A percentile compares a stretch with the other conserved stretches of the same genome.
Conservation (phyloP, 1,139 yeast genomes). For the Suhomyces terraborum region DNA sequence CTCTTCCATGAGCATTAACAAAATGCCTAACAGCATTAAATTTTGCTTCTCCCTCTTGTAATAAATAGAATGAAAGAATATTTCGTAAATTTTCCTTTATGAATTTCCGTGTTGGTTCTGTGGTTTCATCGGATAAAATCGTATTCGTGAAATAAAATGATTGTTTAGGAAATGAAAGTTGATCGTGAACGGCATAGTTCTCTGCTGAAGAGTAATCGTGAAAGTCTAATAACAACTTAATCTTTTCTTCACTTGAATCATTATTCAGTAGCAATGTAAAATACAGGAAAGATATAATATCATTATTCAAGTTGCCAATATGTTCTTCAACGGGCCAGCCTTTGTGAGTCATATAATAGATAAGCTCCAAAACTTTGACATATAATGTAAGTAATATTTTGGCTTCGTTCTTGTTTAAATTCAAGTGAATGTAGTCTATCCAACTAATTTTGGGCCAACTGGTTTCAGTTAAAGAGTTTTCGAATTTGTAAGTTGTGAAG, state of each 20-base stretch:
- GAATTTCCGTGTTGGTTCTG: neutral
- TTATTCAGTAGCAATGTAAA: slow-evolving; percentile 12
- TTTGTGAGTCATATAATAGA: slow-evolving; percentile 4
- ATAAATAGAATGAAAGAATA: slow-evolving; percentile 29
- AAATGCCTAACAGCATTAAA: slow-evolving; percentile 33
- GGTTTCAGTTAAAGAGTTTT: slow-evolving; percentile 31
- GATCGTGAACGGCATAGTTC: slow-evolving; percentile 26
- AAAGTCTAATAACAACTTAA: slow-evolving; percentile 17
- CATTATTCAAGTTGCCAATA: neutral
- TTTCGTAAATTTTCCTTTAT: slow-evolving; percentile 14
- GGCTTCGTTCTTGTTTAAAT: slow-evolving; percentile 32
- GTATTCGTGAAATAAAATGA: slow-evolving; percentile 20
- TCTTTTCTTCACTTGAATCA: neutral
- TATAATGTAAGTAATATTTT: slow-evolving; percentile 31
- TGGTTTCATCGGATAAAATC: neutral
- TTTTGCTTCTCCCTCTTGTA: slow-evolving; percentile 13
- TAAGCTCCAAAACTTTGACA: slow-evolving; percentile 38
- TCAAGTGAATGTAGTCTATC: slow-evolving; percentile 36
- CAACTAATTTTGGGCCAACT: slow-evolving; percentile 44
- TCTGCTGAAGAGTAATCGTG: slow-evolving; percentile 42
- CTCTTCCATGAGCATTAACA: slow-evolving; percentile 25
- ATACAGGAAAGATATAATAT: slow-evolving; percentile 12
- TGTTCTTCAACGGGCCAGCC: neutral
- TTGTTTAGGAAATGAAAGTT: slow-evolving; percentile 26
- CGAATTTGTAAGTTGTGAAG: slow-evolving; percentile 30